Percentiles rank a stretch among this genome's conserved stretches.
Evolutionary conservation across 805 yeast species (phyloP).

Genomic region (Candida broadrunensis): DNA sequence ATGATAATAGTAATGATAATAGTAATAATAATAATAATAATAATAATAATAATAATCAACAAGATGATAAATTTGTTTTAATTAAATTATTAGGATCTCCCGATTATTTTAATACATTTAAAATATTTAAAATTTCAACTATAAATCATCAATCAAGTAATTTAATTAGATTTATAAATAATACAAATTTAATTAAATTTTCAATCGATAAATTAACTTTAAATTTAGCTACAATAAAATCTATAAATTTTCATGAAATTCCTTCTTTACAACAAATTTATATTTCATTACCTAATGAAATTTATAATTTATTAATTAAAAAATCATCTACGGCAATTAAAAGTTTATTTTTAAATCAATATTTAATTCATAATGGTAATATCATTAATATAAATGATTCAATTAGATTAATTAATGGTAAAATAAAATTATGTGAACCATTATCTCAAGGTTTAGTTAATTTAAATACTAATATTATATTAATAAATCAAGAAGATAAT

Average conservation of each 20-base stretch:
- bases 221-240: slow-evolving; percentile 33
- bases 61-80: slow-evolving; percentile 20
- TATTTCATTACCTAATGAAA: slow-evolving; percentile 42
- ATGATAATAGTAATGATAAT: neutral
- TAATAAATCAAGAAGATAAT: slow-evolving; percentile 36
- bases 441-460: slow-evolving; percentile 61
- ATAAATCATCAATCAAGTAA: slow-evolving; percentile 24
- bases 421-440: slow-evolving; percentile 66
- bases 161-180: slow-evolving; percentile 38
- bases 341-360: slow-evolving; percentile 26
- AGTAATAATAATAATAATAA: slow-evolving; percentile 11
- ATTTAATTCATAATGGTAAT: slow-evolving; percentile 16
- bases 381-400: slow-evolving; percentile 41
- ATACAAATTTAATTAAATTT: slow-evolving; percentile 28
- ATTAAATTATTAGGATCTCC: slow-evolving; percentile 40
- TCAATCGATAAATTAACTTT: slow-evolving; percentile 41
- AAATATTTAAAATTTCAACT: slow-evolving; percentile 33
- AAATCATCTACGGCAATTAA: slow-evolving; percentile 31
- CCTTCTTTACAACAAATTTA: slow-evolving; percentile 43
- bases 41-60: slow-evolving; percentile 3
- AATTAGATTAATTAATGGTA: slow-evolving; percentile 45
- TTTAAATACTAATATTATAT: slow-evolving; percentile 47
- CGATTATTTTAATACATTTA: slow-evolving; percentile 28
- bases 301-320: slow-evolving; percentile 32
- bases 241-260: slow-evolving; percentile 30